A percentile compares a stretch with the other conserved stretches of the same genome.
phyloP scores from a whole-genome alignment of 2,329 filamentous ascomycete genomes.

The Hymenoscyphus fructigenus region DNA sequence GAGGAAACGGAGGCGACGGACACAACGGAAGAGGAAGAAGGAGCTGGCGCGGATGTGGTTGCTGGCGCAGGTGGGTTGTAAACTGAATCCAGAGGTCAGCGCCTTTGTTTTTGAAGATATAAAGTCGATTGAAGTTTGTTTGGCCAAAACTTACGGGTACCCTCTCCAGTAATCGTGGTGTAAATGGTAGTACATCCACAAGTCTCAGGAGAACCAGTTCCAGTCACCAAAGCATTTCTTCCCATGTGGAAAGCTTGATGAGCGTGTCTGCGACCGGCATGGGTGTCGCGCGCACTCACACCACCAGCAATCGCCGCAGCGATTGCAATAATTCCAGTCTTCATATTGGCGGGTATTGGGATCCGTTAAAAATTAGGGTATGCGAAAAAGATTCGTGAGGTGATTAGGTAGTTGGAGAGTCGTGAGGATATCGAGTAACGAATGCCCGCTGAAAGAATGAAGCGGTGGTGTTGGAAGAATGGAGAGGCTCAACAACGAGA shows the following conservation, averaged over 20 bases:
- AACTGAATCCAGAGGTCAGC: slow-evolving; percentile 16
- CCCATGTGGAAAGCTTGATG: slow-evolving; percentile 59
- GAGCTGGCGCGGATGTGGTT: slow-evolving; percentile 31
- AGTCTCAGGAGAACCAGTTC: slow-evolving; percentile 39
- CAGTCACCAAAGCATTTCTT: slow-evolving; percentile 35
- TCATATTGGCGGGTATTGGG: slow-evolving; percentile 58
- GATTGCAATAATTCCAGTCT: slow-evolving; percentile 66
- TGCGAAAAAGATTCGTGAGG: slow-evolving; percentile 12
- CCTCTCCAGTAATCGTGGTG: slow-evolving; percentile 66
- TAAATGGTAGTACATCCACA: slow-evolving; percentile 76
- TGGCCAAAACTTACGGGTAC: slow-evolving; percentile 54
- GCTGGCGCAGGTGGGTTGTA: slow-evolving; percentile 29
- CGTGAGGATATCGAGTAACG: slow-evolving; percentile 47
- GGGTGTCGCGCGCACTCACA: slow-evolving; percentile 53
- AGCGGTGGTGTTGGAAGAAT: slow-evolving; percentile 56
- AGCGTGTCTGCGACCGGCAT: slow-evolving; percentile 57
- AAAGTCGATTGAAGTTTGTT: background rate
- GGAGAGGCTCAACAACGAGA: slow-evolving; percentile 52
- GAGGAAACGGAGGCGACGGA: background rate
- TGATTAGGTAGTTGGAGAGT: slow-evolving; percentile 18
- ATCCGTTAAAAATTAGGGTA: slow-evolving; percentile 15
- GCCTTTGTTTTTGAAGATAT: slow-evolving; percentile 4
- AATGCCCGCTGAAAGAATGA: slow-evolving; percentile 89
- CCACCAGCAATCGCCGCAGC: slow-evolving; percentile 58
- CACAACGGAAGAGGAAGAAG: slow-evolving; percentile 19